phyloP scores from a whole-genome alignment of 1,139 yeast genomes.

The Zygosaccharomyces pseudobailii region DNA sequence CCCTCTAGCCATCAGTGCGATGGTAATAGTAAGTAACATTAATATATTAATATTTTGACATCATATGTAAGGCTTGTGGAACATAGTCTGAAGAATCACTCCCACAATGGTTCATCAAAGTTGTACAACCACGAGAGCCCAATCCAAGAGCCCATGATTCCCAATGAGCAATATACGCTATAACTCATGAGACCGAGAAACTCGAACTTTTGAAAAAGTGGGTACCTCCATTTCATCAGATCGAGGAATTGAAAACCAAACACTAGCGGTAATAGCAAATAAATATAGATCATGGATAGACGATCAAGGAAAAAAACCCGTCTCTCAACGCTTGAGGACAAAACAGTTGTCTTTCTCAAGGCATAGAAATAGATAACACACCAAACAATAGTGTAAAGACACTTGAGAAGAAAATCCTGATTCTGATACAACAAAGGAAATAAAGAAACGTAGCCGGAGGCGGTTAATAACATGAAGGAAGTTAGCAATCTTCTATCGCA shows the following conservation, averaged over 20 bases:
- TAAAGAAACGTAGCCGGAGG: constrained; percentile 81
- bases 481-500: constrained; percentile 67
- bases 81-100: not conserved
- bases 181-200: constrained; percentile 76
- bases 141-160: constrained; percentile 83
- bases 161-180: constrained; percentile 82
- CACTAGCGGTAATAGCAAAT: constrained; percentile 65
- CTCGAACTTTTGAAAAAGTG: constrained; percentile 48
- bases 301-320: constrained; percentile 67
- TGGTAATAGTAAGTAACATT: constrained; percentile 4
- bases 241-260: constrained; percentile 51
- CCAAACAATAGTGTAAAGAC: constrained; percentile 81
- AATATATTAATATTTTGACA: not conserved
- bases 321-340: constrained; percentile 39
- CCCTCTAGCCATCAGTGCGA: not conserved
- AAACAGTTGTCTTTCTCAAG: constrained; percentile 60
- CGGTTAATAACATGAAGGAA: constrained; percentile 60
- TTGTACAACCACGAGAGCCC: constrained; percentile 86
- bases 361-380: constrained; percentile 70
- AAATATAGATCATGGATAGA: constrained; percentile 58
- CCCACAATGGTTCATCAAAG: constrained; percentile 66
- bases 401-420: constrained; percentile 72
- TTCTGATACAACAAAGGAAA: constrained; percentile 84
- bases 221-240: constrained; percentile 47
- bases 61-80: not conserved